Evolutionary conservation across 331 rosid genomes (phyloP), one percentile per base, ranked within the genome.

Genomic region (Telfairia occidentalis): DNA sequence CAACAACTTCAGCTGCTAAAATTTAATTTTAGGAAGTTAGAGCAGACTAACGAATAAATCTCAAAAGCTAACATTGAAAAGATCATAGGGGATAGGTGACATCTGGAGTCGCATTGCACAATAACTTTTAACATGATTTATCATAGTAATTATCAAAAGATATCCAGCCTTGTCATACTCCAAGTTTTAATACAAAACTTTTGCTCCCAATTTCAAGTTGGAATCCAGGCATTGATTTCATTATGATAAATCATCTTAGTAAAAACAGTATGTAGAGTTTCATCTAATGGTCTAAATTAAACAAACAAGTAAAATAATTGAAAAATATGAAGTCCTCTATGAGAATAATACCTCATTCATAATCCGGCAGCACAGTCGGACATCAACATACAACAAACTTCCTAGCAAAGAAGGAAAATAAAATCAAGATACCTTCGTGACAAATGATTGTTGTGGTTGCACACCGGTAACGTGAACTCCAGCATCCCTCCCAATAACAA

Each of bases 401-500:
- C 26, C 24, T 16, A 52, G 7, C 19, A 53, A 53, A 53, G 66
- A 45, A 55, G 65, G 50, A 26, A 59, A 34, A 34, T 24, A 61
- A 49, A 49, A 49, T 49, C 37, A 18, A 42, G 77, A 76, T 76
- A 92, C 96, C 97, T 92, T 94, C 9, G 95, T 85, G 81, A 86
- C 92, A 78, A 89, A 65, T 77, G 90, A 86, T 45, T 92, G 89
- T 76, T 89, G 86, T 37, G 96, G 76, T 71, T 87, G 98, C 40
- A 88, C 60, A 84, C 84, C 90, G 50, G 96, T 23, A 52, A 84
- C 71, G 71, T 85, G 96, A 78, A 73, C 82, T 48, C 90, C 87
- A 69, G 84, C 85, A 70, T 92, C 98, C 78, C 96, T 87, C 70
- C 96, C 96, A 79, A 92, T 89, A 52, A 93, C 83, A 79, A 89